These are phyloP conservation scores for Plectosphaerella plurivora DNA, from an alignment of 2,329 filamentous ascomycete genomes.

Conservation along the genomic window DNA sequence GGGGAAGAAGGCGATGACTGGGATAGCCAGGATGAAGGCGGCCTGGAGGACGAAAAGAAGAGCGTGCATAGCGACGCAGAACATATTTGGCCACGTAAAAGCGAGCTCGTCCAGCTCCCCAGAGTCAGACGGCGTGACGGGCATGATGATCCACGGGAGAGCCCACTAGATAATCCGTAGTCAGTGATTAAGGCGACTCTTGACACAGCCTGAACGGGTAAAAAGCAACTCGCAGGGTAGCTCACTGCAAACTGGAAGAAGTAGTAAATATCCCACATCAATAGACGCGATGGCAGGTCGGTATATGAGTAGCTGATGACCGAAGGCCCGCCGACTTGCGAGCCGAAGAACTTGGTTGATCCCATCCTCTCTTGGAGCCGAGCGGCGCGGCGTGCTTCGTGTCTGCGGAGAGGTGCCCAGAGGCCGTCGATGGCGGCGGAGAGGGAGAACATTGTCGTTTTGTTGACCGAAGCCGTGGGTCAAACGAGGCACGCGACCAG, in stretches of 20 bases:
- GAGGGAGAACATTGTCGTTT: neutral
- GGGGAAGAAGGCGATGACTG: conserved; percentile 42
- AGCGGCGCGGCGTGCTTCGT: conserved; percentile 1
- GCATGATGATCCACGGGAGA: conserved; percentile 58
- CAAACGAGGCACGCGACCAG: too few relatives aligned
- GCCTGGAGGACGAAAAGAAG: conserved; percentile 57
- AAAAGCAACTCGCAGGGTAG: too few relatives aligned
- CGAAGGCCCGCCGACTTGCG: conserved; percentile 52
- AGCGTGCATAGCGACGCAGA: conserved; percentile 52
- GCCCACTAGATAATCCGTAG: too few relatives aligned
- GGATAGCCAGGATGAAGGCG: conserved; percentile 54
- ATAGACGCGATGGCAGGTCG: conserved; percentile 45
- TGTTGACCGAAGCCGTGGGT: too few relatives aligned
- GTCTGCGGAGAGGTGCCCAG: neutral
- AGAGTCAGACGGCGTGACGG: conserved; percentile 46
- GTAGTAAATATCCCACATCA: conserved; percentile 48
- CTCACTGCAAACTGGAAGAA: conserved; percentile 49
- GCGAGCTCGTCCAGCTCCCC: conserved; percentile 61
- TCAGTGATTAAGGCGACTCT: too few relatives aligned
- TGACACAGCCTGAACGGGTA: too few relatives aligned
- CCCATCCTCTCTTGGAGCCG: conserved; percentile 10
- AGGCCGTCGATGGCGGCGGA: neutral
- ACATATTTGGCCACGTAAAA: conserved; percentile 50
- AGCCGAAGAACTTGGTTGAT: conserved; percentile 49
- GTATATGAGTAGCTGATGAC: conserved; percentile 60